Evolutionary conservation across 164 flowering plant genomes (phyloP).

Genomic region (Annona cherimola): DNA sequence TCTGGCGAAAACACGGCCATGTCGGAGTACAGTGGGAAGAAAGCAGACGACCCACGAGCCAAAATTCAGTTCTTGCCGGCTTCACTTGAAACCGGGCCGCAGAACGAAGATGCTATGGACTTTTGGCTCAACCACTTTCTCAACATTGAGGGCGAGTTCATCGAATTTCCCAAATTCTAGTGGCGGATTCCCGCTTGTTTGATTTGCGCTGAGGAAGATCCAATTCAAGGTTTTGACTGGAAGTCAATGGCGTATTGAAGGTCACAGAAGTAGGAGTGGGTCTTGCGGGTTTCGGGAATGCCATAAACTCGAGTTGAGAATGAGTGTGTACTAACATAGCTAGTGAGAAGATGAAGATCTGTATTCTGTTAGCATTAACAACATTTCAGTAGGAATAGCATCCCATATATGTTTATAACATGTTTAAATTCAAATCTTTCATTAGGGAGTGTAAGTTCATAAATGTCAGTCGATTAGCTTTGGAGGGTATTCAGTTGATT

Average conservation of each 20-base stretch:
- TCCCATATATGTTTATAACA: too few relatives aligned
- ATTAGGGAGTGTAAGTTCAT: too few relatives aligned
- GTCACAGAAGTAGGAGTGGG: too few relatives aligned
- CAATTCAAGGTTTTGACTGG: neutral
- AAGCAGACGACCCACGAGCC: neutral
- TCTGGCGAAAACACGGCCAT: neutral
- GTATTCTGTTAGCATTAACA: too few relatives aligned
- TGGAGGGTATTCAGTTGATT: too few relatives aligned
- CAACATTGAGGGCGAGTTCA: neutral
- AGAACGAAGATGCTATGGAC: neutral
- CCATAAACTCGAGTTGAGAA: too few relatives aligned
- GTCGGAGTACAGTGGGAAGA: neutral
- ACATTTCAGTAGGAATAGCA: too few relatives aligned
- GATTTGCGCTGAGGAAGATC: neutral
- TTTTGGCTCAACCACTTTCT: constrained; percentile 3
- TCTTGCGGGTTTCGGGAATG: too few relatives aligned
- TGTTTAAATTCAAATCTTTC: too few relatives aligned
- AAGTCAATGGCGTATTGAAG: neutral
- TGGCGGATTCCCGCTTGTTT: neutral
- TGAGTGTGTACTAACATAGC: too few relatives aligned
- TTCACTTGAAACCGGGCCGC: neutral
- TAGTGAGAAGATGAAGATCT: too few relatives aligned
- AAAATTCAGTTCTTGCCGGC: neutral
- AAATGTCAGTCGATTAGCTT: too few relatives aligned
- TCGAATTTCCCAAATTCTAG: neutral